A percentile compares a stretch with the other conserved stretches of the same genome.
phyloP scores from a whole-genome alignment of 352 stramenopile genomes.

The Peronospora belbahrii region DNA sequence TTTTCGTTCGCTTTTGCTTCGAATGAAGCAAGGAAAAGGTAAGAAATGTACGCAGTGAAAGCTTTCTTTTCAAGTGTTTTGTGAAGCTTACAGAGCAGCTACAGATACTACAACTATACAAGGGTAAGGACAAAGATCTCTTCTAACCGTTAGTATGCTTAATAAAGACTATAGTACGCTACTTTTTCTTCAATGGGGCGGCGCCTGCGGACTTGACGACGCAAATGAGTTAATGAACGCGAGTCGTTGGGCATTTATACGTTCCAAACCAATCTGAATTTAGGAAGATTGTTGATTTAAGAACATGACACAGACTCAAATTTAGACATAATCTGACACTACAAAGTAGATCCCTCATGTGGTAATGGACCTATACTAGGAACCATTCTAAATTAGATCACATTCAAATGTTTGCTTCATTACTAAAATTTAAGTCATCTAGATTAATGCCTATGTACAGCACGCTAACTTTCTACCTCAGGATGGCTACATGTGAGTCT shows the following conservation, averaged over 20 bases:
- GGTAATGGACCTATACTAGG: too few species aligned
- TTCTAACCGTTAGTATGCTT: conserved; percentile 4
- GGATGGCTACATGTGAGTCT: not conserved
- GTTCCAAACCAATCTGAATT: not conserved
- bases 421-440: not conserved
- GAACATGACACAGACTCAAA: too few species aligned
- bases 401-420: not conserved
- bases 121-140: conserved; percentile 5
- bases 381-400: not conserved
- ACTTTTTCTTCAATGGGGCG: conserved; percentile 16
- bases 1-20: conserved; percentile 15
- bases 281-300: too few species aligned
- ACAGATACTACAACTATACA: conserved; percentile 3
- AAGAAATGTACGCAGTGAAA: conserved; percentile 1
- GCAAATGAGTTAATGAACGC: conserved; percentile 28
- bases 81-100: conserved; percentile 7
- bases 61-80: not conserved
- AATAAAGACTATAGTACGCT: not conserved
- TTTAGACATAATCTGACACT: too few species aligned
- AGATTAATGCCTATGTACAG: too few species aligned
- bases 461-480: too few species aligned
- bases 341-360: too few species aligned
- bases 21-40: conserved; percentile 17
- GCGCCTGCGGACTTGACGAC: conserved; percentile 16
- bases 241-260: not conserved